A percentile compares a stretch with the other conserved stretches of the same genome.
phyloP scores from a whole-genome alignment of 257 asterid species.

The Cruciata laevipes region DNA sequence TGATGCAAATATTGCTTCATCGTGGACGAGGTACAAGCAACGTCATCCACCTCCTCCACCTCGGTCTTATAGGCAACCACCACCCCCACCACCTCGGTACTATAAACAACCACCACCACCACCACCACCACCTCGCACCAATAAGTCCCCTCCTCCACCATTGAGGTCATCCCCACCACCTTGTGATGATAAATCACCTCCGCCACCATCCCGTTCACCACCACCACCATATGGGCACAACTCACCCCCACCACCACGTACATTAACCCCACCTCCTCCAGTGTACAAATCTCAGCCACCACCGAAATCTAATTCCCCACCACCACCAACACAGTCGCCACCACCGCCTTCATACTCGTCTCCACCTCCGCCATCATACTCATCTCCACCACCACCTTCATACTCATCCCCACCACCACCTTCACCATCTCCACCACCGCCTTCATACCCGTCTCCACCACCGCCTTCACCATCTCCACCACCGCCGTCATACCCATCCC shows the following conservation, averaged over 20 bases:
- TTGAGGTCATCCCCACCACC: not conserved
- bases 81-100: not conserved
- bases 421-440: not conserved
- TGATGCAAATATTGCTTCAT: not conserved
- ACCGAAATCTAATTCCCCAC: not conserved
- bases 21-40: not conserved
- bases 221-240: not conserved
- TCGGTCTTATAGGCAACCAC: not conserved
- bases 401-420: not conserved
- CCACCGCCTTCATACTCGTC: not conserved
- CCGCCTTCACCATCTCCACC: constrained; percentile 1
- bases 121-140: not conserved
- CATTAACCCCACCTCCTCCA: not conserved
- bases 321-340: not conserved
- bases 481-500: not conserved
- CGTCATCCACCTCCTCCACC: not conserved
- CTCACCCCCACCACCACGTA: not conserved
- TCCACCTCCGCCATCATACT: not conserved
- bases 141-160: not conserved
- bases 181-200: not conserved
- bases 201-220: not conserved
- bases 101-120: not conserved
- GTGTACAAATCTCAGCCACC: not conserved
- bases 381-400: not conserved
- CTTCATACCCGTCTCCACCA: not conserved